phyloP scores from a whole-genome alignment of 345 rosid genomes.

The Cardamine chenopodiifolia region DNA sequence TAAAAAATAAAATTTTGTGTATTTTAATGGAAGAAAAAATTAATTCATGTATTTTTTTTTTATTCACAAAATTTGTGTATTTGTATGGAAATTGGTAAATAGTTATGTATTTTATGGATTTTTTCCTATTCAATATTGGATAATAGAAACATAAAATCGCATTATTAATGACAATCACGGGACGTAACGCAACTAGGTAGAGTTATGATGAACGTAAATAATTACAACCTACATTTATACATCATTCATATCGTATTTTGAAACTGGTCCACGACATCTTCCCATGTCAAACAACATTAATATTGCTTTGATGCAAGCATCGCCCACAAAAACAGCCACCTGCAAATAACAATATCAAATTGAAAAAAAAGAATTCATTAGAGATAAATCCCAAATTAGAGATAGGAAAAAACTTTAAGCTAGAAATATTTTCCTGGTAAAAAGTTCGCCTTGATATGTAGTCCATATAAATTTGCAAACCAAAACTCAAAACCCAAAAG shows the following conservation, averaged over 20 bases:
- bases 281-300: slow-evolving; percentile 15
- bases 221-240: not conserved
- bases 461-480: not conserved
- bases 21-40: too few species aligned
- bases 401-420: not conserved
- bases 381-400: too few species aligned
- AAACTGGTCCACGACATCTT: slow-evolving; percentile 13
- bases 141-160: too few species aligned
- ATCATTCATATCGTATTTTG: slow-evolving; percentile 6
- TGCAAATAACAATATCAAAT: slow-evolving; percentile 1
- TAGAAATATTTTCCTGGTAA: not conserved
- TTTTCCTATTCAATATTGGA: too few species aligned
- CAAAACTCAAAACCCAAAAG: not conserved
- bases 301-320: not conserved
- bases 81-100: too few species aligned
- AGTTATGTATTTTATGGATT: too few species aligned
- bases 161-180: not conserved
- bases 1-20: too few species aligned
- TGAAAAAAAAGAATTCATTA: not conserved
- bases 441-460: not conserved
- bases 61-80: too few species aligned
- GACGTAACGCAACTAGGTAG: not conserved
- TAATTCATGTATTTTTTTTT: too few species aligned
- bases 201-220: not conserved
- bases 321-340: not conserved